Base-by-base conservation (phyloP, 2,329 filamentous ascomycete species). In the Botrytis squamosa region DNA sequence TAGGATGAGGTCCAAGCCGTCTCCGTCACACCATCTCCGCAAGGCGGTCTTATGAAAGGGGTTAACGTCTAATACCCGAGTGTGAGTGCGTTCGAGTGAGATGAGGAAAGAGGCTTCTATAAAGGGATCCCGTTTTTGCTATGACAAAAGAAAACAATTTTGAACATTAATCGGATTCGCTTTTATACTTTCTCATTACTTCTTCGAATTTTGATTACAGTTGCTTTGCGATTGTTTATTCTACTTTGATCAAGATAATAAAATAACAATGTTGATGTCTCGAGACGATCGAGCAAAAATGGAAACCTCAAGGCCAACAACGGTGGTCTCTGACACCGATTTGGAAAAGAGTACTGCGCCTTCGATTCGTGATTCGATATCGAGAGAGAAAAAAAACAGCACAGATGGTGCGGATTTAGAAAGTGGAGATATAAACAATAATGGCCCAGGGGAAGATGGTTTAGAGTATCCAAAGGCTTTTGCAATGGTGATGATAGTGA, bases 401-500 rank as follows among this genome's bases (percentile, higher is more conserved):
- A 76, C 38, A 59, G 40, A 68, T 72, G 62, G n/a, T 22, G 52
- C 38, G 29, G 74, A 60, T 3, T 36, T 75, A 22, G 69, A 71
- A 42, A 74, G 77, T 33, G 40, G 25, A 14, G 52, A 64, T 18
- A 33, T 29, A 40, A 49, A 57, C 3, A 33, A 62, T 29, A 42
- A 62, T 12, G 68, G 63, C 29, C 59, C 65, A 16, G 75, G 73
- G 6, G 75, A 75, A 40, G 73, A 75, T 40, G 76, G 74, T 14
- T 73, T 55, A 33, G 78, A 80, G 69, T 81, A 81, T 74, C 80
- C 80, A 33, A 75, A 73, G n/a, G 78, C 77, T 10, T 22, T 77
- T 33, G 76, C 77, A 4, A 72, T 82, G 69, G 73, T 80, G 69
- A 82, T 85, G 76, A 85, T 88, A 70, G 82, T 87, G 29, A 73